Evolutionary conservation across 768 basidiomycete species (phyloP), one percentile per base, ranked within the genome.

Genomic region (Agrocybe praecox): DNA sequence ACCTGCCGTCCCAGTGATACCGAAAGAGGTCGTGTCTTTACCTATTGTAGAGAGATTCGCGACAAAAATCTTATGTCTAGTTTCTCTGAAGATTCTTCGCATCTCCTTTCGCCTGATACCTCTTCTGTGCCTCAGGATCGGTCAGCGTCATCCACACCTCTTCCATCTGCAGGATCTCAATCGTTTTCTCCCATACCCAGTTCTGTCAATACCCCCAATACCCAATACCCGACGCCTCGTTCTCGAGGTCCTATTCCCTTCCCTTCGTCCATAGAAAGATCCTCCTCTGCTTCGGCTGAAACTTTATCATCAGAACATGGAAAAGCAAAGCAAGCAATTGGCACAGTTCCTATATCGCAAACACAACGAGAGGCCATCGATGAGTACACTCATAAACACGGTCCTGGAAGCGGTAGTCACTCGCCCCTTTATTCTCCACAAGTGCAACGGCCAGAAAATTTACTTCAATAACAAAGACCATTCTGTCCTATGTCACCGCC

Each of bases 21-120:
- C 72, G 65, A 72, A 62, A 47, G 71, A 72, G 36, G 62, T 68
- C 1, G 63, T 77, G 29, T 63, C 70, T 8, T 72, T 81, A 19
- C 80, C 81, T 21, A 82, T 82, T 53, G 80, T 80, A 3, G 76
- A 71, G 17, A 69, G 70, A 56, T 84, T 82, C 60, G 80, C 77
- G 11, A 79, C 75, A 2, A 74, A 74, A 1, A 36, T 64, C n/a
- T n/a, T 5, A 46, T 60, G 15, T 43, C 63, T 2, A 33, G 32
- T n/a, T n/a, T 21, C 12, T 19, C 36, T 17, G 9, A 42, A 46
- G 18, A 40, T 29, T 29, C 49, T 12, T 32, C 29, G 19, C 26
- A 21, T 6, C 26, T 10, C 8, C 22, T 19, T 24, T 21, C 53
- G 1, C 42, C 52, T 12, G 34, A 49, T 40, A 26, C 26, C 29